These are phyloP conservation scores for Xylaria sp. DNA, from an alignment of 2,329 filamentous ascomycete species.

Conservation along the genomic window DNA sequence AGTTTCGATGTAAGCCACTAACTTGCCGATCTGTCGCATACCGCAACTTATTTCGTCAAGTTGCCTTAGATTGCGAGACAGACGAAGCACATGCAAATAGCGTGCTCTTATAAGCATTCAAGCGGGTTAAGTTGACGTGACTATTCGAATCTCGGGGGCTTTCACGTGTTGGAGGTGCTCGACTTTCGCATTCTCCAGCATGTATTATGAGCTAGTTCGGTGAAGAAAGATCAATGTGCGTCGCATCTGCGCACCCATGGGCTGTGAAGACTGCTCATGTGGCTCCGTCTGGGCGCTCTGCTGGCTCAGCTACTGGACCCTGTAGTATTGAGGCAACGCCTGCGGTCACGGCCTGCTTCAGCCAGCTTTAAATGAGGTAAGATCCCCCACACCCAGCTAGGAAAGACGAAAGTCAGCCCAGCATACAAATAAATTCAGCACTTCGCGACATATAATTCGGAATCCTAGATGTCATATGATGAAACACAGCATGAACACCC, in stretches of 20 bases:
- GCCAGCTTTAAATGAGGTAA: conserved; percentile 30
- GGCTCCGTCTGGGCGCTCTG: neutral
- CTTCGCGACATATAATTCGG: conserved; percentile 13
- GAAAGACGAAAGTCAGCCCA: conserved; percentile 11
- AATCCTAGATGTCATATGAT: conserved; percentile 19
- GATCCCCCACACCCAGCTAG: conserved; percentile 18
- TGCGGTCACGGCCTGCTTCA: neutral
- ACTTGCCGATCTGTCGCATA: no score
- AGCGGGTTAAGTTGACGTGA: no score
- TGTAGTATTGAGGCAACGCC: neutral
- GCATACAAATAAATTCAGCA: neutral
- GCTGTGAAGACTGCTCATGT: conserved; percentile 19
- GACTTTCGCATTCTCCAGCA: neutral
- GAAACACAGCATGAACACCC: conserved; percentile 25
- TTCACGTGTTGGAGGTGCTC: neutral
- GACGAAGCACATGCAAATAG: no score
- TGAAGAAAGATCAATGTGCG: neutral
- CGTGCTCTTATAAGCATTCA: no score
- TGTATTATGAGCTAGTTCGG: conserved; percentile 10
- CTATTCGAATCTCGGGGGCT: neutral
- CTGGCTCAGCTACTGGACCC: neutral
- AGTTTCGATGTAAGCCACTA: no score
- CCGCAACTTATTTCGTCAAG: no score
- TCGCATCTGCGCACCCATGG: neutral
- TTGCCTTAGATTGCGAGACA: no score